These are phyloP conservation scores for Phialemoniopsis sp. DNA, from an alignment of 2,329 filamentous ascomycete species.

Conservation along the genomic window DNA sequence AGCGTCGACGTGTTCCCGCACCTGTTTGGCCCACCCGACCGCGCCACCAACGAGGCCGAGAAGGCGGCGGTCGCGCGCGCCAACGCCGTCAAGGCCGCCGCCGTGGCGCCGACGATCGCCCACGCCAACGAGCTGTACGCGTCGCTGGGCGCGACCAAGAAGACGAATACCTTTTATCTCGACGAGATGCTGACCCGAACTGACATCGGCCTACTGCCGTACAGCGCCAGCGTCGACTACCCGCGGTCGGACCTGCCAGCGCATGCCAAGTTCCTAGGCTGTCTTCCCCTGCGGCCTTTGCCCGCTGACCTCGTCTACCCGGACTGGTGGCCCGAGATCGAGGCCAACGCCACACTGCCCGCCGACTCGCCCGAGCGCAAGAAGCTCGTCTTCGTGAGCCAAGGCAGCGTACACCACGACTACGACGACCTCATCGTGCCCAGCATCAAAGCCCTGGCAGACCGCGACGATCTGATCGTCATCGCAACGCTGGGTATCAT, in stretches of 20 bases:
- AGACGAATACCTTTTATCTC: too few species aligned
- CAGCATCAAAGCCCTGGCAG: conserved; percentile 34
- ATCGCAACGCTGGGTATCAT: conserved; percentile 19
- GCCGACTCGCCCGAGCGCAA: conserved; percentile 17
- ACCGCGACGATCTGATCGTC: conserved; percentile 28
- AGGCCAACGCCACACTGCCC: not conserved
- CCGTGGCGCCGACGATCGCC: too few species aligned
- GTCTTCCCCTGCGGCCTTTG: conserved; percentile 24
- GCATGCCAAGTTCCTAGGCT: conserved; percentile 37
- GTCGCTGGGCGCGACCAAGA: too few species aligned
- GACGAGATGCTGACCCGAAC: too few species aligned
- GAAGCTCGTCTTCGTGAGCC: conserved; percentile 39
- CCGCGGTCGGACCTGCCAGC: conserved; percentile 26
- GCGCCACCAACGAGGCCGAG: too few species aligned
- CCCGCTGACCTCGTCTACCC: conserved; percentile 26
- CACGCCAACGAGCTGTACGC: too few species aligned
- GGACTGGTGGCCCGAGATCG: conserved; percentile 39
- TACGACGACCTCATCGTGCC: conserved; percentile 38
- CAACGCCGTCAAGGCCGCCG: too few species aligned
- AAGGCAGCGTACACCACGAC: conserved; percentile 38
- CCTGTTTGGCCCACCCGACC: too few species aligned
- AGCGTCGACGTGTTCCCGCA: conserved; percentile 15
- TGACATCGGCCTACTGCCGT: conserved; percentile 30
- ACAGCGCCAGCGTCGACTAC: conserved; percentile 33
- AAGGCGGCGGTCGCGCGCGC: too few species aligned